Conservation (phyloP, 345 rosid genomes). For the Eucalyptus sp. region DNA sequence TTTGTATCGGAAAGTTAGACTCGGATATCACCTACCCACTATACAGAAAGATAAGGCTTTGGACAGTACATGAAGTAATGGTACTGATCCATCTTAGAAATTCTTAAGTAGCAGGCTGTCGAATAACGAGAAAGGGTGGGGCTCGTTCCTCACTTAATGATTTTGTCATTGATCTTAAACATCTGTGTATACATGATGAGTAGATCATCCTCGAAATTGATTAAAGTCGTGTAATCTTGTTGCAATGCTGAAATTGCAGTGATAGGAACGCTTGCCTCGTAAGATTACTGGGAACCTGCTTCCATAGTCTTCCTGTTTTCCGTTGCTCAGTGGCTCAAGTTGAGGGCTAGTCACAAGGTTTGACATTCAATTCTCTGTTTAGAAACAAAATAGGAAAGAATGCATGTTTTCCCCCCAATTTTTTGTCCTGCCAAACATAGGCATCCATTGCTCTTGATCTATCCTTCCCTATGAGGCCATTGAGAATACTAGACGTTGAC, state of each 20-base stretch:
- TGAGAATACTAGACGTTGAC: background rate
- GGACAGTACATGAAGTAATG: background rate
- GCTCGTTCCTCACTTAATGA: background rate
- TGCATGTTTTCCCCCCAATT: background rate
- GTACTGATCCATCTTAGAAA: background rate
- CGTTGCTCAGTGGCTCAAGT: constrained; percentile 69
- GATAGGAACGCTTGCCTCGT: constrained; percentile 50
- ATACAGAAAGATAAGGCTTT: background rate
- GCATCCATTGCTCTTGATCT: background rate
- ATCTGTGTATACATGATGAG: background rate
- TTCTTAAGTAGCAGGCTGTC: background rate
- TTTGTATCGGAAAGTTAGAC: background rate
- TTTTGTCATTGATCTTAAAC: background rate
- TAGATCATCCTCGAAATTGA: background rate
- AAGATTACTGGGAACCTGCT: constrained; percentile 65
- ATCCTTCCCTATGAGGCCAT: background rate
- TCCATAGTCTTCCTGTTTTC: constrained; percentile 71
- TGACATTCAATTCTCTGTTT: background rate
- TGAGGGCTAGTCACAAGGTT: constrained; percentile 77
- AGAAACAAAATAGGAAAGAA: too few relatives aligned
- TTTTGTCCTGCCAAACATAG: background rate
- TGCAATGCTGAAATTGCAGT: constrained; percentile 20
- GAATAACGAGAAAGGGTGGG: background rate
- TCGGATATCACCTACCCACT: background rate
- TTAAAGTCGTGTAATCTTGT: background rate